Percentiles rank a stretch among this genome's conserved stretches.
phyloP scores from a whole-genome alignment of 495 filamentous ascomycete species.

The Darksidea phi region DNA sequence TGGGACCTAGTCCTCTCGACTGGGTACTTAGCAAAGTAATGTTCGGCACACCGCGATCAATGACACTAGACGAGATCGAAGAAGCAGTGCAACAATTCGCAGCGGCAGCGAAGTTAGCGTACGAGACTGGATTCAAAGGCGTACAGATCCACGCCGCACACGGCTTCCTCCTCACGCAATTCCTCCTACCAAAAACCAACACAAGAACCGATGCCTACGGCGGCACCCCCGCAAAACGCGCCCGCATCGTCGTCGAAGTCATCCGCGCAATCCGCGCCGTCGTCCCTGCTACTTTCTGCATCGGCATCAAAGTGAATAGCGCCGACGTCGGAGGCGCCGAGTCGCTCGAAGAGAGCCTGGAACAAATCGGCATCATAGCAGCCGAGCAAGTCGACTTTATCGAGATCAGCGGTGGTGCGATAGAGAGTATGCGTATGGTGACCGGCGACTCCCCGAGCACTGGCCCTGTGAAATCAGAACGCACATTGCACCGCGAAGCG shows the following conservation, averaged over 20 bases:
- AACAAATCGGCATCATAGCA: constrained; percentile 53
- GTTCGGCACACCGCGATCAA: constrained; percentile 50
- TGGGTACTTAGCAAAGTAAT: constrained; percentile 41
- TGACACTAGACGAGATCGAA: constrained; percentile 53
- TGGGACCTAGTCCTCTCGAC: constrained; percentile 46
- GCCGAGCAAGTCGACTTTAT: constrained; percentile 61
- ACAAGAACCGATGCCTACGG: constrained; percentile 52
- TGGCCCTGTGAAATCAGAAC: constrained; percentile 16
- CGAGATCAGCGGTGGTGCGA: constrained; percentile 60
- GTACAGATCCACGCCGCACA: constrained; percentile 60
- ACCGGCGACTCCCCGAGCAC: background rate
- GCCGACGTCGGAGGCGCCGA: constrained; percentile 51
- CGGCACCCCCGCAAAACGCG: constrained; percentile 48
- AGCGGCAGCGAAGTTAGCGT: constrained; percentile 49
- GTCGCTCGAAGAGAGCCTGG: constrained; percentile 51
- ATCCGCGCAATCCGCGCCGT: constrained; percentile 46
- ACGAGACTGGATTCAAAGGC: constrained; percentile 55
- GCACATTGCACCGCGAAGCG: constrained; percentile 56
- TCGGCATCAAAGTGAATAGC: constrained; percentile 65
- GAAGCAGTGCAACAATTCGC: constrained; percentile 50
- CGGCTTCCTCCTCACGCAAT: constrained; percentile 54
- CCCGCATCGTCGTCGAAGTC: constrained; percentile 52
- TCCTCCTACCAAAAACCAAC: constrained; percentile 40
- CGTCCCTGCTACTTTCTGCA: constrained; percentile 51
- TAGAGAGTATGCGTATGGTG: constrained; percentile 50